Base-by-base conservation (phyloP, 306 rosid species). In the Begonia loranthoides region DNA sequence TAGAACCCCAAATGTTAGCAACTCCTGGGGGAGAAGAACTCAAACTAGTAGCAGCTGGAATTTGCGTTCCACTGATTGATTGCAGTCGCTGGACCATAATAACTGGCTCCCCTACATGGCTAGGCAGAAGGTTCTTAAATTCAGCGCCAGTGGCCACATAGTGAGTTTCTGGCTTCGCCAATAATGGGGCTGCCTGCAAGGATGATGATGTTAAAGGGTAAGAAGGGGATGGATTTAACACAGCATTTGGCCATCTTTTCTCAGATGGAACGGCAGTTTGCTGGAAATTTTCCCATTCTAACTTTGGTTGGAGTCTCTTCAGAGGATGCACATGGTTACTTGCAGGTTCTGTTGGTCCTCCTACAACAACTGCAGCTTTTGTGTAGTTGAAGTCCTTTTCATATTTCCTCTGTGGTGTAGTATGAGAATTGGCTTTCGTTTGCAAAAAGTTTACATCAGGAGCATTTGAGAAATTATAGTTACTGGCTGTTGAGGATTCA, bases 41-140 rank as follows among this genome's bases (percentile, higher is more conserved):
- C 73, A 80, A 78, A 70, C 65, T 80, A 38, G 74, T 45, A 19
- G 36, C 9, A 7, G 77, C 75, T 5, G 87, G 78, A 51, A 63
- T 58, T 65, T 80, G 96, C 63, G 72, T 83, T 41, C 61, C 64
- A 70, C 74, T 79, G 49, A 76, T 63, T 38, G 82, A 73, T 57
- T 83, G 96, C 54, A 87, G 85, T 41, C 94, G 81, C 73, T 83
- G 96, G 80, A 92, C 78, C 66, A 83, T 65, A 19, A 77, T 59
- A 60, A 79, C 66, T 0, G 82, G 93, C 67, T 92, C 99, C 77
- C 85, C 76, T 64, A 70, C 63, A 45, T 66, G 62, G 63, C 80
- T 84, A 54, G 75, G 69, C 55, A 61, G 94, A 69, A 86, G 77
- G 66, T 65, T 76, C 63, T 83, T 83, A 58, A 54, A 60, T 28